Conservation (phyloP, 441 rosid genomes). For the Erodium trifolium region DNA sequence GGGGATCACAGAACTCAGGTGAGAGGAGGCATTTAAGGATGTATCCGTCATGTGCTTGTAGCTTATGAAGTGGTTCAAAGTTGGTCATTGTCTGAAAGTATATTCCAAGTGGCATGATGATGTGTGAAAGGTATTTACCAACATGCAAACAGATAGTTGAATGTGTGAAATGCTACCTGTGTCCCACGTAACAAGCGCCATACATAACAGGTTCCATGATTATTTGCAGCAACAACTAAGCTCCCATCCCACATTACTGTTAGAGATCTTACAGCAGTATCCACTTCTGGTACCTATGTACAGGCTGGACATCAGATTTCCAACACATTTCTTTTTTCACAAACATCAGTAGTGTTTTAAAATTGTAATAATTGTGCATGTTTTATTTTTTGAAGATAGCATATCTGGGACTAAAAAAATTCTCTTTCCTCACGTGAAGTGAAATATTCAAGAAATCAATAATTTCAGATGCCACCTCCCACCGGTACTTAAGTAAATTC, state of each 20-base stretch:
- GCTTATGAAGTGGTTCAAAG: conserved; percentile 93
- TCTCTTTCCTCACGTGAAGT: no score
- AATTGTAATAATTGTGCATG: no score
- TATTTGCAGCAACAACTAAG: conserved; percentile 89
- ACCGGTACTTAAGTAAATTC: no score
- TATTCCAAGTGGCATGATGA: conserved; percentile 2
- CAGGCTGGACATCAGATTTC: no score
- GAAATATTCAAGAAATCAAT: no score
- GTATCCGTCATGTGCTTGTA: conserved; percentile 79
- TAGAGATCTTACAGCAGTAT: conserved; percentile 78
- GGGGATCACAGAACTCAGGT: conserved; percentile 73
- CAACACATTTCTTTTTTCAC: no score
- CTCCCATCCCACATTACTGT: conserved; percentile 96
- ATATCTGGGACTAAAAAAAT: no score
- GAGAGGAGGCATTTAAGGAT: conserved; percentile 92
- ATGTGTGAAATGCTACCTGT: conserved; percentile 38
- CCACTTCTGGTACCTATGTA: conserved; percentile 82
- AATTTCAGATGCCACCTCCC: no score
- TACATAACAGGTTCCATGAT: conserved; percentile 85
- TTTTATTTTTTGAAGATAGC: no score
- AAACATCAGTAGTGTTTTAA: no score
- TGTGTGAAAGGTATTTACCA: conserved; percentile 14
- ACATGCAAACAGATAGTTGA: conserved; percentile 9
- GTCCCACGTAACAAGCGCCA: conserved; percentile 80
- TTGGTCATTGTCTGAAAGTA: conserved; percentile 74